Evolutionary conservation across 306 rosid genomes (phyloP).

Genomic region (Prunus persica): Prunus_persica_NCBIv2 NC_034009.1:4479501-4480000

Average conservation of each 20-base stretch:
- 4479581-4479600: neutral
- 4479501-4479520: constrained; percentile 95
- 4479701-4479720: neutral
- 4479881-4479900: neutral
- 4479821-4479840: neutral
- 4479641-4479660: neutral
- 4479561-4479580: constrained; percentile 5
- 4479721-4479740: neutral
- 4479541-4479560: neutral
- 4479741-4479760: too few species aligned
- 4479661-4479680: neutral
- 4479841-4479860: neutral
- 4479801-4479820: neutral
- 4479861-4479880: neutral
- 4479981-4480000: neutral
- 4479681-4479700: neutral
- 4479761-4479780: neutral
- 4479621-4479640: neutral
- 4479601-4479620: neutral
- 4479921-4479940: neutral
- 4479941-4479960: neutral
- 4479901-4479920: neutral
- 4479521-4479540: constrained; percentile 95
- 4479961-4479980: neutral
- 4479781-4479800: neutral